phyloP scores from a whole-genome alignment of 2,329 filamentous ascomycete species.

The Phialocephala sp. region DNA sequence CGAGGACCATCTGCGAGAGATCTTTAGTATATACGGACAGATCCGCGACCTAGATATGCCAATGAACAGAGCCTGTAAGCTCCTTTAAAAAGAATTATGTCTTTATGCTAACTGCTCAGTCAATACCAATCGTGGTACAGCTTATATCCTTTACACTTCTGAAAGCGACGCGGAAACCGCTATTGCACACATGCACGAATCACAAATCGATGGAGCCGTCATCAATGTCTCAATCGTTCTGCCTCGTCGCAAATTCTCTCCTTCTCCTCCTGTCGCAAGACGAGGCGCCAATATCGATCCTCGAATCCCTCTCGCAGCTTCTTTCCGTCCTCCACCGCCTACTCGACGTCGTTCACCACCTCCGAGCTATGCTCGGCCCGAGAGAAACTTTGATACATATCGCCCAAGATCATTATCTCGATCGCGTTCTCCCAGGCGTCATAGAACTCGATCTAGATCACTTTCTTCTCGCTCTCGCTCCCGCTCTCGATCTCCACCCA shows the following conservation, averaged over 20 bases:
- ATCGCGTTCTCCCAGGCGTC: constrained; percentile 48
- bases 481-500: constrained; percentile 44
- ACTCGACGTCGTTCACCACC: constrained; percentile 37
- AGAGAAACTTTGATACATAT: constrained; percentile 43
- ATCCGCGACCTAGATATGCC: constrained; percentile 90
- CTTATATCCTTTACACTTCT: constrained; percentile 84
- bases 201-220: constrained; percentile 58
- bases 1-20: constrained; percentile 85
- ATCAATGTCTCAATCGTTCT: constrained; percentile 46
- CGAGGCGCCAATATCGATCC: constrained; percentile 65
- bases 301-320: constrained; percentile 44
- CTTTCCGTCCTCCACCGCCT: constrained; percentile 36
- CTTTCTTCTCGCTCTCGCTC: constrained; percentile 46
- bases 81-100: constrained; percentile 5
- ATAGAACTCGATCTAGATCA: constrained; percentile 48
- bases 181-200: constrained; percentile 97
- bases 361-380: constrained; percentile 35
- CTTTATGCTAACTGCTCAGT: constrained; percentile 55
- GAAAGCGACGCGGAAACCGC: constrained; percentile 83
- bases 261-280: constrained; percentile 74
- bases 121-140: constrained; percentile 89
- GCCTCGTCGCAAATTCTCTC: constrained; percentile 69
- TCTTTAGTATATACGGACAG: constrained; percentile 86
- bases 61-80: constrained; percentile 81
- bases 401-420: constrained; percentile 46